Evolutionary conservation across 805 yeast genomes (phyloP), one percentile per base, ranked within the genome.

Genomic region (Teunomyces lycoperdinae): DNA sequence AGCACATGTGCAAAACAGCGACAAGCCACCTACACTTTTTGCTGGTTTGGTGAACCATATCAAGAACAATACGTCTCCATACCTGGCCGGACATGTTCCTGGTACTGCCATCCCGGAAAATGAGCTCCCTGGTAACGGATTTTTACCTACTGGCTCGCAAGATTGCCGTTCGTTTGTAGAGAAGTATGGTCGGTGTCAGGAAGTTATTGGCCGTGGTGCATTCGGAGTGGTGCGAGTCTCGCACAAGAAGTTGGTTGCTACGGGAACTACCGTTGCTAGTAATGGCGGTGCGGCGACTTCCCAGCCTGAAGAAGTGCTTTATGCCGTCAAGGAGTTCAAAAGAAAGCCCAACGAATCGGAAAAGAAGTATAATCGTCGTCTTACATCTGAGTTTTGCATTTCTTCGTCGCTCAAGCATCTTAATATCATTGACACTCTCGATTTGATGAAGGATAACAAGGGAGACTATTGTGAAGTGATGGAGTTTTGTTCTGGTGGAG

Each of bases 181-280:
- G 57, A 87, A 91, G 63, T 92, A 92, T 64, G 99, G 99, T 38
- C 79, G 87, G 45, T 92, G 98, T 64, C 96, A 89, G 67, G 98
- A 92, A 64, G 88, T 91, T 42, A 80, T 94, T 53, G 99, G 99
- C 24, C 79, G 87, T 44, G 98, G 98, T 16, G 84, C 97, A 0
- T 92, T 87, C 71, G 99, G 99, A 14, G 89, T 89, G 41, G 98
- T 92, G 16, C 76, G 97, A 51, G 81, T 94, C 4, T 79, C 96
- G 5, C 97, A 91, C 71, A 85, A 85, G 63, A 82, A 79, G 58
- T 54, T 69, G 8, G 5, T 13, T n/a, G 29, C 17, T 20, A 20
- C 24, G 24, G 24, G 24, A 20, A 20, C 24, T 5, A 20, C 24
- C 2, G 43, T 24, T 27, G 11, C 17, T 10, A 30, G 16, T 20